phyloP scores from a whole-genome alignment of 2,329 filamentous ascomycete genomes.

The Didymella glomerata region DNA sequence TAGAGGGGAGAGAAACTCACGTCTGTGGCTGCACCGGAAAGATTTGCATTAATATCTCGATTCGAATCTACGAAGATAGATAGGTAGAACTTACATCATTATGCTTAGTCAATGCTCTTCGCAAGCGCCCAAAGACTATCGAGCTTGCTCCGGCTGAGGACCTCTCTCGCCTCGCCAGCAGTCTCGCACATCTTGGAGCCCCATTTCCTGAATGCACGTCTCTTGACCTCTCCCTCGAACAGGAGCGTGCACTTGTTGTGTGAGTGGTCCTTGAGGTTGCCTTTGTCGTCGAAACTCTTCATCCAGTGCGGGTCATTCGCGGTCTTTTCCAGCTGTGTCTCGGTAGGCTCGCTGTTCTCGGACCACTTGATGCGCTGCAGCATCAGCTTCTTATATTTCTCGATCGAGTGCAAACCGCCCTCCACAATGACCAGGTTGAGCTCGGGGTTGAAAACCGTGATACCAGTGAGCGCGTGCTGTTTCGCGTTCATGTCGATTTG shows the following conservation, averaged over 20 bases:
- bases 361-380: slow-evolving; percentile 93
- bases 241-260: slow-evolving; percentile 83
- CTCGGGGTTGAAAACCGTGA: slow-evolving; percentile 90
- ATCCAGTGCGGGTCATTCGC: slow-evolving; percentile 76
- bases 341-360: slow-evolving; percentile 78
- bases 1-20: background rate
- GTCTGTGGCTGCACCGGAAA: background rate
- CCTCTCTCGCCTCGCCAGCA: slow-evolving; percentile 85
- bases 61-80: background rate
- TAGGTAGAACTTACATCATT: background rate
- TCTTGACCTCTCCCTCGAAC: slow-evolving; percentile 90
- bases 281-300: slow-evolving; percentile 78
- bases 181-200: slow-evolving; percentile 87
- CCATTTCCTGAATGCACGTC: slow-evolving; percentile 85
- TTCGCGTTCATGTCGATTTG: slow-evolving; percentile 94
- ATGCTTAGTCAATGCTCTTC: slow-evolving; percentile 62
- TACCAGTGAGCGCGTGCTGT: slow-evolving; percentile 83
- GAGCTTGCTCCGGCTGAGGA: slow-evolving; percentile 82
- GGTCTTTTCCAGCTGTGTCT: slow-evolving; percentile 64
- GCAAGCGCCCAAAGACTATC: slow-evolving; percentile 95
- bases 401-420: slow-evolving; percentile 83
- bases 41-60: background rate
- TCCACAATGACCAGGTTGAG: slow-evolving; percentile 92
- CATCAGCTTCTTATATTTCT: slow-evolving; percentile 91
- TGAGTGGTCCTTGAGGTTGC: slow-evolving; percentile 81